A percentile compares a stretch with the other conserved stretches of the same genome.
These are phyloP conservation scores for Epichloe uncinata DNA, from an alignment of 2,329 filamentous ascomycete species.

Conservation along the genomic window DNA sequence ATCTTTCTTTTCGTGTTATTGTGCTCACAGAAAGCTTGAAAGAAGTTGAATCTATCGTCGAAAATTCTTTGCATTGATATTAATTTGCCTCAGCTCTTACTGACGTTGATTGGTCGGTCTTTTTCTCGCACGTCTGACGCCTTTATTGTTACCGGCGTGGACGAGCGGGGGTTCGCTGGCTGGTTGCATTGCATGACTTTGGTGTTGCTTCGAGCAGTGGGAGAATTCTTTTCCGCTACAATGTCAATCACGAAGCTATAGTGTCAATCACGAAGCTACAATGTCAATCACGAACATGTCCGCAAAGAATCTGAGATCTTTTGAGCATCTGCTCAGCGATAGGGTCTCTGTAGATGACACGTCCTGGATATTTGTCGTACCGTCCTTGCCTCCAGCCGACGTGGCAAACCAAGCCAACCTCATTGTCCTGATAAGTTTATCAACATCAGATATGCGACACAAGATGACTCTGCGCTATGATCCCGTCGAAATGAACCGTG, in stretches of 20 bases:
- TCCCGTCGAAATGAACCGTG: not conserved
- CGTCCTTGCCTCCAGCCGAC: not conserved
- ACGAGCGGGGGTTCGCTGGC: not conserved
- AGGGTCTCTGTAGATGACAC: not conserved
- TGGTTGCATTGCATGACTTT: too few relatives aligned
- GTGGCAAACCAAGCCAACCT: not conserved
- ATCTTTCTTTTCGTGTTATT: not conserved
- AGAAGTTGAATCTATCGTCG: too few relatives aligned
- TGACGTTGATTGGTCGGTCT: not conserved
- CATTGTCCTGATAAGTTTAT: not conserved
- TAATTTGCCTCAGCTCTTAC: not conserved
- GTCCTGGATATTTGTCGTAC: not conserved
- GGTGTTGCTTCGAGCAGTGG: too few relatives aligned
- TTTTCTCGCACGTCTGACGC: not conserved
- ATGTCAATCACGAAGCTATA: too few relatives aligned
- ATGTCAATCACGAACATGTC: not conserved
- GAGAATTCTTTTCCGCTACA: not conserved
- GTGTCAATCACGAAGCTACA: not conserved
- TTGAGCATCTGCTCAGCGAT: not conserved
- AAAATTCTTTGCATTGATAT: not conserved
- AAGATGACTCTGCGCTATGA: not conserved
- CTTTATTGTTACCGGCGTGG: not conserved
- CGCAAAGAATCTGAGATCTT: not conserved
- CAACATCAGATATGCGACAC: not conserved
- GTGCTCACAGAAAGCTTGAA: not conserved